Percentiles rank a stretch among this genome's conserved stretches.
These are phyloP conservation scores for Hypseocharis bilobata DNA, from an alignment of 441 rosid species.

Conservation along the genomic window DNA sequence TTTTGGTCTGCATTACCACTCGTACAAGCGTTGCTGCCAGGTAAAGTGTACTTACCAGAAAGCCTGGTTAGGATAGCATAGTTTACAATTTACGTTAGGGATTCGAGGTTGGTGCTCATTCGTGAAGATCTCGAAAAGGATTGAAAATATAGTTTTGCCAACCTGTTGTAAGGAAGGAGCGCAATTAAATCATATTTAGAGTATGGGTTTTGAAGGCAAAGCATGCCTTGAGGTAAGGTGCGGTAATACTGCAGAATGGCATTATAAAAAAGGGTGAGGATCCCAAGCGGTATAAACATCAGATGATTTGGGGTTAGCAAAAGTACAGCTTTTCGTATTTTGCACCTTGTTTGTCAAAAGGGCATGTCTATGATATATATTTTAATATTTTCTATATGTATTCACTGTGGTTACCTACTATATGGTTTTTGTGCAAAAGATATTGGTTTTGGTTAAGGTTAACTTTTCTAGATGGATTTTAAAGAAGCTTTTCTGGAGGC, in stretches of 20 bases:
- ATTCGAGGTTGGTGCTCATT: constrained; percentile 13
- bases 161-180: neutral
- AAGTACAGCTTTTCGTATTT: neutral
- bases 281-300: too few species aligned
- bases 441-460: too few species aligned
- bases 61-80: constrained; percentile 12
- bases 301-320: neutral
- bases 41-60: constrained; percentile 28
- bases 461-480: too few species aligned
- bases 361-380: neutral
- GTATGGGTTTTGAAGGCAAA: neutral
- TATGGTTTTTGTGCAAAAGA: neutral
- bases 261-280: too few species aligned
- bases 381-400: neutral
- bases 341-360: neutral
- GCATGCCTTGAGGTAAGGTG: neutral
- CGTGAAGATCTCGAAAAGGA: neutral
- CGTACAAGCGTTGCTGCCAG: constrained; percentile 75
- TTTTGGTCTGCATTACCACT: constrained; percentile 76
- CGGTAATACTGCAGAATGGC: neutral
- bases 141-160: neutral
- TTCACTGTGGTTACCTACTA: neutral
- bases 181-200: neutral
- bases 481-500: too few species aligned
- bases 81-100: constrained; percentile 5